Base-by-base conservation (phyloP, 148 eudicot genomes). In the Drosera capensis region DNA sequence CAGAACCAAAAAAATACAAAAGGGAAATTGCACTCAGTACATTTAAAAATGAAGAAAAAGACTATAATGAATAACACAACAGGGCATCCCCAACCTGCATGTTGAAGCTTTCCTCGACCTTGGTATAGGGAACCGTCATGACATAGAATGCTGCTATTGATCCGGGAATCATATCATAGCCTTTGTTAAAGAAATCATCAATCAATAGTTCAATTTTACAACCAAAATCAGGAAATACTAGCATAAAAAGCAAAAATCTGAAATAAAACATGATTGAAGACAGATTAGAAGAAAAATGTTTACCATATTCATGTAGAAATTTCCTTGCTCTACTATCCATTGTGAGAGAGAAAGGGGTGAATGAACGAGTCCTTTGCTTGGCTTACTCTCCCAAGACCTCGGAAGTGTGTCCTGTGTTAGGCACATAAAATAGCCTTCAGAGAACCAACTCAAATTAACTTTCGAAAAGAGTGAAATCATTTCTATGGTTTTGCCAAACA, bases 51-150 rank as follows among this genome's bases (percentile, higher is more conserved):
- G n/a, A 7, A 4, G n/a, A 13, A 39, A 26, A 40, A 34, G 45
- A 34, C 20, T 48, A 48, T 40, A 23, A 24, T 3, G 14, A 43
- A 40, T 45, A 7, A n/a, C 14, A 13, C 18, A 4, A 41, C 7
- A 41, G 0, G 18, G 0, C 8, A 2, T 1, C 7, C 1, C n/a
- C 37, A 30, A 90, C 95, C 99, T 90, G 99, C 66, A 85, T 67
- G 56, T 90, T 90, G 58, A 90, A 90, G 73, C 99, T 90, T 53
- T 90, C 99, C 78, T 90, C 99, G 25, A 90, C 99, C 63, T 90
- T 90, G n/a, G 99, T 90, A 49, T 71, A 90, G 14, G 99, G 99
- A 14, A 68, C 73, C 57, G 78, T 59, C 49, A 90, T 63, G 2
- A 90, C 85, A 54, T 85, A 90, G 44, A 90, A 78, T 48, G 94